Conservation (phyloP, 2,329 filamentous ascomycete genomes). For the Fusarium anthophilum region DNA sequence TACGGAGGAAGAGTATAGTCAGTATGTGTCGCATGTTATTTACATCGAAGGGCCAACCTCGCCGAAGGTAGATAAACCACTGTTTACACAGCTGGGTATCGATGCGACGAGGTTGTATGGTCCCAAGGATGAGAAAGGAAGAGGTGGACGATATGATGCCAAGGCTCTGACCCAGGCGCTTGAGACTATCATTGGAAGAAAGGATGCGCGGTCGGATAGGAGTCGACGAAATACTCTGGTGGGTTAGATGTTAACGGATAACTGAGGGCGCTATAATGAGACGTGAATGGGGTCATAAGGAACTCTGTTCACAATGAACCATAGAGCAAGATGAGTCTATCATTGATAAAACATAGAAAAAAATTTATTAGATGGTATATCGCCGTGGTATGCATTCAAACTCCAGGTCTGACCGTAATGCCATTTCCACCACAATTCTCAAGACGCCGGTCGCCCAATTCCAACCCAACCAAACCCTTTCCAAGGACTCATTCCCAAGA, state of each 20-base stretch:
- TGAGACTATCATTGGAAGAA: conserved; percentile 77
- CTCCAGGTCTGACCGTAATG: conserved; percentile 28
- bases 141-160: conserved; percentile 75
- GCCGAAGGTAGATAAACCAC: conserved; percentile 74
- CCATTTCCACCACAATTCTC: conserved; percentile 11
- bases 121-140: conserved; percentile 56
- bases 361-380: conserved; percentile 34
- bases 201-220: conserved; percentile 49
- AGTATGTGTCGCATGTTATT: conserved; percentile 85
- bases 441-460: conserved; percentile 18
- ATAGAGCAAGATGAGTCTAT: no score
- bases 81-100: conserved; percentile 74
- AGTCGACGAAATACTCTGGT: conserved; percentile 58
- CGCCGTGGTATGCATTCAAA: conserved; percentile 32
- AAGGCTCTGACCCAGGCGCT: conserved; percentile 78
- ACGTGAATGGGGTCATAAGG: no score
- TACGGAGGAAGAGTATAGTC: conserved; percentile 60
- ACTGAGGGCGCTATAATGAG: not conserved
- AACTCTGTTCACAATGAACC: not conserved
- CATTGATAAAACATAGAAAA: not conserved
- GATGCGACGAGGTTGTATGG: conserved; percentile 82
- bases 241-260: conserved; percentile 30
- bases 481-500: not conserved
- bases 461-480: not conserved
- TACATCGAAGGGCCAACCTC: conserved; percentile 77